Evolutionary conservation across 2,329 filamentous ascomycete species (phyloP).

Genomic region (Neopestalotiopsis sp.): DNA sequence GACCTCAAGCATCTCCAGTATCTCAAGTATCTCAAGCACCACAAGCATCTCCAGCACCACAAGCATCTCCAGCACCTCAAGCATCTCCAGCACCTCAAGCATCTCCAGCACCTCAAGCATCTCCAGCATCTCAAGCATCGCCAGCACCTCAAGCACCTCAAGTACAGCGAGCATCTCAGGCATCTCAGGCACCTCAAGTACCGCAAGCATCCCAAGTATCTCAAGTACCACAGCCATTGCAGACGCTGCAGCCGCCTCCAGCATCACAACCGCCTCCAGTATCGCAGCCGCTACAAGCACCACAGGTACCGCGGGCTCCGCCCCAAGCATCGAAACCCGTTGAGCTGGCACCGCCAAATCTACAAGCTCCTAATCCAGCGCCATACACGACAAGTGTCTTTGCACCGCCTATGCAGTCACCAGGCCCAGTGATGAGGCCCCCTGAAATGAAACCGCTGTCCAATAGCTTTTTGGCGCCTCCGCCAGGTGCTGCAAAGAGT

Average conservation of each 20-base stretch:
- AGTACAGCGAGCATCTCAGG: not conserved
- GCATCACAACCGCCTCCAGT: too few species aligned
- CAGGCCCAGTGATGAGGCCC: conserved; percentile 31
- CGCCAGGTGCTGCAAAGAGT: conserved; percentile 32
- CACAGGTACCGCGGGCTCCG: conserved; percentile 14
- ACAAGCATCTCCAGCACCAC: too few species aligned
- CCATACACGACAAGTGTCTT: conserved; percentile 40
- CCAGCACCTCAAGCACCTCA: not conserved
- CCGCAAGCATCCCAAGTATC: conserved; percentile 23
- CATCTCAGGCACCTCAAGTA: not conserved
- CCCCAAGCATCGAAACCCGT: conserved; percentile 20
- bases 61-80: too few species aligned
- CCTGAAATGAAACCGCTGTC: conserved; percentile 33
- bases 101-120: not conserved
- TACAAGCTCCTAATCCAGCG: conserved; percentile 32
- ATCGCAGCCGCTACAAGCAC: conserved; percentile 20
- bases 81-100: too few species aligned
- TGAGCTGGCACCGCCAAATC: conserved; percentile 29
- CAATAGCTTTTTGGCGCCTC: conserved; percentile 37
- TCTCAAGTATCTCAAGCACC: too few species aligned
- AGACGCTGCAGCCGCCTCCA: too few species aligned
- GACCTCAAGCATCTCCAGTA: not conserved
- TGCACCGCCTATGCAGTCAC: conserved; percentile 32
- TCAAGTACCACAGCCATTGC: too few species aligned
- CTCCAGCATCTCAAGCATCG: not conserved